Base-by-base conservation (phyloP, 1,284 basidiomycete genomes). In the Moesziomyces parantarcticus region DNA sequence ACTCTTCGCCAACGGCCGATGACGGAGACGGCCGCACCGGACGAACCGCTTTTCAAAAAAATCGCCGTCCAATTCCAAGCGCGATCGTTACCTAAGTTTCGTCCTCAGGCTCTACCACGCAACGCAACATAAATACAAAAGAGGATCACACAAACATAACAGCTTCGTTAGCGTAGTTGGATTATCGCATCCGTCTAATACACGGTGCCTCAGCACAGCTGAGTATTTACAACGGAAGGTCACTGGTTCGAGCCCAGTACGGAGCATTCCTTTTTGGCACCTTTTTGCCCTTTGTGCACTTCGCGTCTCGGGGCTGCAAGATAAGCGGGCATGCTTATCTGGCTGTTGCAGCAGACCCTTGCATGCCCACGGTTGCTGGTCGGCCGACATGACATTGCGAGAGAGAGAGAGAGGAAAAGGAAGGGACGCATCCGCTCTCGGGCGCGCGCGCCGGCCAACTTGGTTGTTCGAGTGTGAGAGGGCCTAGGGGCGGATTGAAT, bases 181-280 rank as follows among this genome's bases (percentile, higher is more conserved):
- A 67, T 67, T 67, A 67, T 67, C 65, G 65, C 65, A 67, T 67
- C 65, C 44, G 65, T 67, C 65, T 67, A 67, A 67, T 67, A 67
- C 50, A 58, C 54, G 55, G 51, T 61, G 65, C 65, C 58, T 61
- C 58, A 55, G 58, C 5, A 44, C 21, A 0, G 25, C 65, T 62
- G 65, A 55, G 65, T 58, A 22, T 21, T 61, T 50, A 62, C 63
- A 72, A 72, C 69, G 47, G 69, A 72, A 72, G 69, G 69, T 72
- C 69, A 67, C 69, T 72, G 64, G 69, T 72, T 72, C 69, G 69
- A 72, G 69, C 69, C 69, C 64, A 72, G 69, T 67, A 72, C 63
- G 63, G 69, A 46, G 69, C 69, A 72, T 39, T 49, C 26, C 0
- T 39, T 58, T 60, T 64, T 54, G 16, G n/a, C 1, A 16, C 29